Evolutionary conservation across 2,329 filamentous ascomycete genomes (phyloP), one percentile per base, ranked within the genome.

Genomic region (Dothidotthia symphoricarpi): DNA sequence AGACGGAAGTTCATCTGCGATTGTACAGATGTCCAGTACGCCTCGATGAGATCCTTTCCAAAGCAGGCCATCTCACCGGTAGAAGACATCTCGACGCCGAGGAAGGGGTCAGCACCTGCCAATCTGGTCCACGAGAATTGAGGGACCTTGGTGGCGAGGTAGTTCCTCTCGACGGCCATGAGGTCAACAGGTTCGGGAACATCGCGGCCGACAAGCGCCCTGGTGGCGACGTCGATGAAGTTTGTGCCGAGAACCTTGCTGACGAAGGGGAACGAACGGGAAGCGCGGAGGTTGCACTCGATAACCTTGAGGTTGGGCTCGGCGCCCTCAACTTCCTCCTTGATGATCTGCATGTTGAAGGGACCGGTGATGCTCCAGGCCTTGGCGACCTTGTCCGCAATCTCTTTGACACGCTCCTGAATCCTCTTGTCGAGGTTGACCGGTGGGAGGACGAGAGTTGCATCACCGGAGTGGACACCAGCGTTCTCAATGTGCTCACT

Each of bases 291-390:
- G 70, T 97, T 97, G 76, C 91, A 97, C 73, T 97, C 91, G 49
- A 97, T 97, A 61, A 97, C 91, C 77, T 96, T 96, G 51, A 97
- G 80, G 17, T 80, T 76, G 24, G 86, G 81, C 61, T 85, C 79
- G 39, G 83, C 84, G 41, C 86, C 86, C 42, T 87, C 82, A 22
- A 85, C 81, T 59, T 85, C 75, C 10, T 87, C 88, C 75, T 95
- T 95, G 79, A 98, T 97, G 71, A 98, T 95, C 67, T 98, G 93
- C 91, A 98, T 97, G 79, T 98, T 98, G 82, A 97, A 98, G 42
- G 93, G 93, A 38, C 93, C 93, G 14, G 89, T 97, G 68, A 97
- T 97, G 63, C 80, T 89, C 88, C 91, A 96, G 31, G 93, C 93
- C 72, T 93, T 86, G 52, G 93, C 93, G 35, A 98, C 90, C 80